phyloP scores from a whole-genome alignment of 2,329 filamentous ascomycete species.

The Hysterium pulicare region DNA sequence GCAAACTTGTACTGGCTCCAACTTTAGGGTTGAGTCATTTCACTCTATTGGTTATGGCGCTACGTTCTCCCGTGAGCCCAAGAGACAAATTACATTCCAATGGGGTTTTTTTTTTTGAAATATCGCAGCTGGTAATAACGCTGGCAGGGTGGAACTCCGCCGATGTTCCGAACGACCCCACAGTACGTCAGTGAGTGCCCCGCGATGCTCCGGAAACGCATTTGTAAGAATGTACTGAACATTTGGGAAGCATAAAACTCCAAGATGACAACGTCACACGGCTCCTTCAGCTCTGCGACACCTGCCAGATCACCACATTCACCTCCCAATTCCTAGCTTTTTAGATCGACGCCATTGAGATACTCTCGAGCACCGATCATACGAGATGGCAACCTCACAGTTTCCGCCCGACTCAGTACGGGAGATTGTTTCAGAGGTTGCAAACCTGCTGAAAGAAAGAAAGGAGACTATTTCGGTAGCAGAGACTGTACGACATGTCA shows the following conservation, averaged over 20 bases:
- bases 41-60: no score
- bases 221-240: background rate
- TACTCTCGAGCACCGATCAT: background rate
- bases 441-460: constrained; percentile 51
- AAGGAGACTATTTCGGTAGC: constrained; percentile 59
- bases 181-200: background rate
- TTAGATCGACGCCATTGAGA: background rate
- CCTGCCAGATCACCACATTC: constrained; percentile 1
- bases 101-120: background rate
- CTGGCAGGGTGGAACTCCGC: background rate
- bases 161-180: background rate
- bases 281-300: no score
- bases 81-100: no score
- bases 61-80: no score
- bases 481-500: constrained; percentile 52
- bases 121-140: background rate
- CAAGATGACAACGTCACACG: no score
- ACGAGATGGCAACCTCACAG: constrained; percentile 19
- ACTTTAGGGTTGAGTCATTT: no score
- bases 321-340: background rate
- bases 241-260: background rate
- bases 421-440: constrained; percentile 48
- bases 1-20: no score
- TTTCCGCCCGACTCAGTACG: constrained; percentile 45
- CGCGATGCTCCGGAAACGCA: background rate